These are phyloP conservation scores for Huntiella omanensis DNA, from an alignment of 2,329 filamentous ascomycete genomes.

Conservation along the genomic window DNA sequence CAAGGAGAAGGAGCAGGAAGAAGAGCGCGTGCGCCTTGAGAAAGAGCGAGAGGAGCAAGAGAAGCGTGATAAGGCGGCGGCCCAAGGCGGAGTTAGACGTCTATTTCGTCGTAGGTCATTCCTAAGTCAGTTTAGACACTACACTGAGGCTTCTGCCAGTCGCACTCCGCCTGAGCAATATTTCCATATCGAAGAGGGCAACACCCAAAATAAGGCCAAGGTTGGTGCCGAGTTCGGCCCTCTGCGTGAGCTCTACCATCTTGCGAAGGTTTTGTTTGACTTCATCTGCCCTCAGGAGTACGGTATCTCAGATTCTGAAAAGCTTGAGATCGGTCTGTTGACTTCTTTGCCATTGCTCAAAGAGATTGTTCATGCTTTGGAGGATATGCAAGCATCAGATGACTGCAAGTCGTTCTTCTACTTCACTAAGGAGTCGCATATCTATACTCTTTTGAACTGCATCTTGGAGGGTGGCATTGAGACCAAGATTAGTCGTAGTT, in stretches of 20 bases:
- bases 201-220: constrained; percentile 56
- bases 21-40: constrained; percentile 17
- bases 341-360: constrained; percentile 86
- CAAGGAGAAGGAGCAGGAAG: constrained; percentile 18
- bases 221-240: constrained; percentile 72
- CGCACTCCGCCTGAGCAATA: constrained; percentile 44
- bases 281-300: constrained; percentile 98
- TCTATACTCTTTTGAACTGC: constrained; percentile 94
- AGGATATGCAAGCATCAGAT: constrained; percentile 89
- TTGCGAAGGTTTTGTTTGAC: constrained; percentile 90
- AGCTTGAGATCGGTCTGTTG: constrained; percentile 91
- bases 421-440: constrained; percentile 97
- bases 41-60: constrained; percentile 23
- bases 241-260: constrained; percentile 76
- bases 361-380: constrained; percentile 90
- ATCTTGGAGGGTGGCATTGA: constrained; percentile 93
- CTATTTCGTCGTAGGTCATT: constrained; percentile 44
- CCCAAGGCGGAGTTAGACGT: constrained; percentile 20
- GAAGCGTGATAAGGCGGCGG: constrained; percentile 15
- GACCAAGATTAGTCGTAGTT: constrained; percentile 88
- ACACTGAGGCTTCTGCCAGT: constrained; percentile 29
- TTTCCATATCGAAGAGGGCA: constrained; percentile 76
- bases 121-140: constrained; percentile 32
- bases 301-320: constrained; percentile 85
- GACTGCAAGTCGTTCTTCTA: constrained; percentile 96